Conservation (phyloP, 371 early-diverging fungal genomes). For the Syncephalastrum monosporum region DNA sequence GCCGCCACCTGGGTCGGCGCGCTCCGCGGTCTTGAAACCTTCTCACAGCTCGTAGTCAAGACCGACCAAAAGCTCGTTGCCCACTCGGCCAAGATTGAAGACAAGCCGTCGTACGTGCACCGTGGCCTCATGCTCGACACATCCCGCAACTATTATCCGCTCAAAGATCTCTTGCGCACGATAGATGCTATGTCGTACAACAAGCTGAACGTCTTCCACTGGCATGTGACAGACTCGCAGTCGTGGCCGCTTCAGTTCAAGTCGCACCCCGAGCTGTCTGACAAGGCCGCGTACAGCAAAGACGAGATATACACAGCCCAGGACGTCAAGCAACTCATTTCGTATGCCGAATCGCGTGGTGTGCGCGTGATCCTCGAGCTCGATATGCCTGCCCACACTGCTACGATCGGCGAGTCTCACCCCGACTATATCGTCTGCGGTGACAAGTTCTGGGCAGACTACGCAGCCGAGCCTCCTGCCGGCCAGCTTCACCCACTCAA, state of each 20-base stretch:
- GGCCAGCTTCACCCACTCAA: conserved; percentile 75
- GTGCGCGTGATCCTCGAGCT: conserved; percentile 79
- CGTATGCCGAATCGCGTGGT: conserved; percentile 70
- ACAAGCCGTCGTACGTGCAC: conserved; percentile 66
- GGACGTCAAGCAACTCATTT: conserved; percentile 59
- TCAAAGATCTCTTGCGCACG: conserved; percentile 58
- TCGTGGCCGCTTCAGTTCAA: conserved; percentile 72
- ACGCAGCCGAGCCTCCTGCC: conserved; percentile 67
- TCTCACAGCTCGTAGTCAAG: conserved; percentile 64
- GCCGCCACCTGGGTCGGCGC: conserved; percentile 79
- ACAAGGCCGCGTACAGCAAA: conserved; percentile 67
- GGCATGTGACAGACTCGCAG: conserved; percentile 82
- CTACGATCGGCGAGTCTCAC: conserved; percentile 37
- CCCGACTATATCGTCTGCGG: conserved; percentile 50
- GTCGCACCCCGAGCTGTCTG: conserved; percentile 60
- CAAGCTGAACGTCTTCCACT: conserved; percentile 83
- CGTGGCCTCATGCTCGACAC: conserved; percentile 81
- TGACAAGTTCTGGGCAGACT: conserved; percentile 48
- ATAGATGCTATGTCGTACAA: conserved; percentile 77
- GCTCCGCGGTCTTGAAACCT: conserved; percentile 76
- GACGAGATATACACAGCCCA: conserved; percentile 56
- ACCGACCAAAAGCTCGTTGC: conserved; percentile 26
- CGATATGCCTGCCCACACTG: conserved; percentile 82
- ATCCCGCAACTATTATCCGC: conserved; percentile 72
- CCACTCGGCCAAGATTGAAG: conserved; percentile 65